Conservation (phyloP, 2,329 filamentous ascomycete species). For the Tolypocladium inflatum region DNA sequence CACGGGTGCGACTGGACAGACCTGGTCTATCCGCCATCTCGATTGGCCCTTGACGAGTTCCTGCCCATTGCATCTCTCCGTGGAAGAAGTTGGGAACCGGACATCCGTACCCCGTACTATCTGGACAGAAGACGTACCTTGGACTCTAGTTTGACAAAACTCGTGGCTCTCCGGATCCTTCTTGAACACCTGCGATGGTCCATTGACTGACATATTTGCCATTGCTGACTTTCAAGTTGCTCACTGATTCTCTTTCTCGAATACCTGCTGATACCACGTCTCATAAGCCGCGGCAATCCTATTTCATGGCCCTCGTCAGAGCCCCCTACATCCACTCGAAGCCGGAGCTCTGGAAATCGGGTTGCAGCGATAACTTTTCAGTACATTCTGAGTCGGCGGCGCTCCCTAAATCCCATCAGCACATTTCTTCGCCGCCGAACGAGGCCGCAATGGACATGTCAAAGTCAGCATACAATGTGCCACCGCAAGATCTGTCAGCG, state of each 20-base stretch:
- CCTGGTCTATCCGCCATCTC: neutral
- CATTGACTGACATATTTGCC: neutral
- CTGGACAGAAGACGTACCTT: neutral
- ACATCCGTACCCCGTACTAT: neutral
- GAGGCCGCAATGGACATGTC: conserved; percentile 31
- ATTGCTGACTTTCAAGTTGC: neutral
- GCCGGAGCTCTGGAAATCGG: conserved; percentile 18
- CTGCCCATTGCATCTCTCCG: neutral
- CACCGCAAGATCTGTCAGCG: conserved; percentile 18
- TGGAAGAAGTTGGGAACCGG: neutral
- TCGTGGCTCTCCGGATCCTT: neutral
- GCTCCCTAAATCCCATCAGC: conserved; percentile 37
- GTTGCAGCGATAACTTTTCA: conserved; percentile 5
- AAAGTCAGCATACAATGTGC: conserved; percentile 23
- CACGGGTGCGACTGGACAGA: neutral
- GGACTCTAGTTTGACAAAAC: neutral
- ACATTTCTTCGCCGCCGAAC: conserved; percentile 32
- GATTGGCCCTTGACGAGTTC: neutral
- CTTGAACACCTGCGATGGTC: neutral
- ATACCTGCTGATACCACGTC: neutral
- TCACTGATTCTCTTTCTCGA: neutral
- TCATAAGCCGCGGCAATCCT: neutral
- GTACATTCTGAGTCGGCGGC: neutral
- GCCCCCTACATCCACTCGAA: conserved; percentile 20
- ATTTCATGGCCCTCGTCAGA: conserved; percentile 26